Evolutionary conservation across 202 grass and related monocot species (phyloP).

Genomic region (Sporobolus alterniflorus): DNA sequence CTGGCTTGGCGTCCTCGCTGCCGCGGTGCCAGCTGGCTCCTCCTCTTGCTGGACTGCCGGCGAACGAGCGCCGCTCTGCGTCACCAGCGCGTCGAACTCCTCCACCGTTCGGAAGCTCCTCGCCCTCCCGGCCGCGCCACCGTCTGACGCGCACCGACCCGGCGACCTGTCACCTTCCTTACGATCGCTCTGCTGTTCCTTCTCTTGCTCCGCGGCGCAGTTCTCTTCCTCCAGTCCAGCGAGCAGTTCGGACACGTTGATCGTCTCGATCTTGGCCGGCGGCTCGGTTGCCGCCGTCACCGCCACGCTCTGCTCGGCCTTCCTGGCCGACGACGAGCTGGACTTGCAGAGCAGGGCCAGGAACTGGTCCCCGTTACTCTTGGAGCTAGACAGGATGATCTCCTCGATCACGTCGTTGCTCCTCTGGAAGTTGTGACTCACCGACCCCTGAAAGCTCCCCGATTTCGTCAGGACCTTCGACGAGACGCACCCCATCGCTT

Average conservation of each 20-base stretch:
- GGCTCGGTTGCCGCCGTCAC: neutral
- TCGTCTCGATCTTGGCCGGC: constrained; percentile 49
- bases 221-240: constrained; percentile 73
- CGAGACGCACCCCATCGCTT: constrained; percentile 64
- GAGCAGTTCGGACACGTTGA: constrained; percentile 76
- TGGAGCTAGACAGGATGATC: constrained; percentile 64
- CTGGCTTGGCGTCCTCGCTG: neutral
- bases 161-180: neutral
- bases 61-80: neutral
- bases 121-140: neutral
- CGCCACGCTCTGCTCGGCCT: neutral
- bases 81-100: constrained; percentile 59
- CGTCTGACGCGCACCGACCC: neutral
- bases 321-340: constrained; percentile 30
- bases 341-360: constrained; percentile 58
- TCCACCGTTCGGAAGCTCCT: constrained; percentile 77
- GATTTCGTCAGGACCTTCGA: constrained; percentile 72
- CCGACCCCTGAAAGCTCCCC: constrained; percentile 68
- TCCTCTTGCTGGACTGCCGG: neutral
- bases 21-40: neutral
- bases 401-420: constrained; percentile 69
- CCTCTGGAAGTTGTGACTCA: constrained; percentile 50
- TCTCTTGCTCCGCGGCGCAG: neutral
- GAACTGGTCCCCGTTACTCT: constrained; percentile 66
- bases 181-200: neutral